phyloP scores from a whole-genome alignment of 176 grass and related monocot genomes.

The Phoenix roebelenii region DNA sequence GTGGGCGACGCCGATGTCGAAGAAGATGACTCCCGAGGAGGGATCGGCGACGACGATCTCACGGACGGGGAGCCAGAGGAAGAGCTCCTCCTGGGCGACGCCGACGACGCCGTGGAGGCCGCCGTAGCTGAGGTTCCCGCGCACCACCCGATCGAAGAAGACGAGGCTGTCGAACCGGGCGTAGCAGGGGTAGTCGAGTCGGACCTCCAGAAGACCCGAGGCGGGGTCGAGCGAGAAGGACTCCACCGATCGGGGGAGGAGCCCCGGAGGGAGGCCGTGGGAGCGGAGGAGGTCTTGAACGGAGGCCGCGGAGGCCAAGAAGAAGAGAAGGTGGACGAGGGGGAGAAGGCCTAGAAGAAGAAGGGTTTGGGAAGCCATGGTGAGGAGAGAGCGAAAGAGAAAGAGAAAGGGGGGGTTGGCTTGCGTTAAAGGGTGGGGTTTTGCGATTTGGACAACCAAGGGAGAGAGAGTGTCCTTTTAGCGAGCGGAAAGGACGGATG shows the following conservation, averaged over 20 bases:
- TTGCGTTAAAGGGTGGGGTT: too few species aligned
- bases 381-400: too few species aligned
- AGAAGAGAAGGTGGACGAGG: background rate
- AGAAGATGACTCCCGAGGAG: conserved; percentile 60
- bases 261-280: conserved; percentile 61
- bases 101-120: conserved; percentile 58
- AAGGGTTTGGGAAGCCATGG: background rate
- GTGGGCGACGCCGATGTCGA: conserved; percentile 83
- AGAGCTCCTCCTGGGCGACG: conserved; percentile 80
- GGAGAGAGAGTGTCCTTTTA: background rate
- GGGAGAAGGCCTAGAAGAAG: conserved; percentile 1
- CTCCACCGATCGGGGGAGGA: conserved; percentile 49
- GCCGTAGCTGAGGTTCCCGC: conserved; percentile 75
- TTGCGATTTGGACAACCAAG: too few species aligned
- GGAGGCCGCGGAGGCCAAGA: conserved; percentile 15
- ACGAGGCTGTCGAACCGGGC: conserved; percentile 51
- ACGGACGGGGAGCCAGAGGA: conserved; percentile 90
- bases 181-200: conserved; percentile 56
- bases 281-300: conserved; percentile 61
- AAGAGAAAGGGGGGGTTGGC: too few species aligned
- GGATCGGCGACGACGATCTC: conserved; percentile 56
- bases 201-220: conserved; percentile 50
- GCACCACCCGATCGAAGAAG: conserved; percentile 56
- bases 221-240: conserved; percentile 46
- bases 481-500: too few species aligned